Evolutionary conservation across 257 asterid species (phyloP).

Genomic region (Gentiana dahurica): DNA sequence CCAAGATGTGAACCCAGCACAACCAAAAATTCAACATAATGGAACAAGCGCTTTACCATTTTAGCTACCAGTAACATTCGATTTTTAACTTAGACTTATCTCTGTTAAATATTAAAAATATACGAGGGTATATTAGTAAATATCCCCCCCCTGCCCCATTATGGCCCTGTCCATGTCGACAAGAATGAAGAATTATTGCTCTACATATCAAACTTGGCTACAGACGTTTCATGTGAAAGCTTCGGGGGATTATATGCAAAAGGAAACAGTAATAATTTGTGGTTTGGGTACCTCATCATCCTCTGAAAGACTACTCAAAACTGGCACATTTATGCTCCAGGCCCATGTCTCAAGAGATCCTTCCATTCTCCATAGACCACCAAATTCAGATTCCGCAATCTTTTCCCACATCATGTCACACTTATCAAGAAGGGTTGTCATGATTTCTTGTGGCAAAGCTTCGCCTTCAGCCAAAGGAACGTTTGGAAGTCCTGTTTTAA

Average conservation of each 20-base stretch:
- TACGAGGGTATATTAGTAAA: too few relatives aligned
- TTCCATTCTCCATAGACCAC: constrained; percentile 88
- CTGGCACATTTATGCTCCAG: constrained; percentile 98
- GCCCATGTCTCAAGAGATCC: constrained; percentile 99
- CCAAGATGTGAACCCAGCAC: too few relatives aligned
- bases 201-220: too few relatives aligned
- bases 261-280: constrained; percentile 5
- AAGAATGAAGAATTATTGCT: too few relatives aligned
- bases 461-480: constrained; percentile 63
- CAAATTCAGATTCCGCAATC: constrained; percentile 77
- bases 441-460: constrained; percentile 74
- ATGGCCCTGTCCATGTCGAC: too few relatives aligned
- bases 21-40: too few relatives aligned
- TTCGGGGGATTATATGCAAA: not conserved
- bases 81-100: too few relatives aligned
- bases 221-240: not conserved
- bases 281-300: constrained; percentile 66
- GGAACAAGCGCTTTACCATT: too few relatives aligned
- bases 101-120: too few relatives aligned
- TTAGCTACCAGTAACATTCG: too few relatives aligned
- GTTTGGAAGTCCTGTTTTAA: constrained; percentile 81
- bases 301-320: constrained; percentile 80
- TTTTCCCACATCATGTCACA: constrained; percentile 83
- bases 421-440: constrained; percentile 63
- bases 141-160: too few relatives aligned